These are phyloP conservation scores for Centrapalus pauciflorus DNA, from an alignment of 129 eudicot genomes.

Conservation along the genomic window DNA sequence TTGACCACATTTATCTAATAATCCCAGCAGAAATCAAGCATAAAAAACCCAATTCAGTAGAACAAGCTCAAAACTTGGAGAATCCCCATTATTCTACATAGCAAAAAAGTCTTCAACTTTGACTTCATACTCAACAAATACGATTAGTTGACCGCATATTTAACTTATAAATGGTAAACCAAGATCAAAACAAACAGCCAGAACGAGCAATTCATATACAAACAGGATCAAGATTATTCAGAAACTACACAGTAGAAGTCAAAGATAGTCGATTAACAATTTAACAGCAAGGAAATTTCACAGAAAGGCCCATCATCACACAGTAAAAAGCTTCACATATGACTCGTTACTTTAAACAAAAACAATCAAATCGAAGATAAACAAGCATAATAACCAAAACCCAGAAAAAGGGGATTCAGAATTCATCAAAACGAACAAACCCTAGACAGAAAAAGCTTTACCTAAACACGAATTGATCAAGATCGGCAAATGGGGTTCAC, in stretches of 20 bases:
- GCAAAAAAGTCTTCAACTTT: background rate
- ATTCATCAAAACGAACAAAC: constrained; percentile 2
- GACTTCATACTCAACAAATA: background rate
- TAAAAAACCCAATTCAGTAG: constrained; percentile 5
- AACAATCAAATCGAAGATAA: background rate
- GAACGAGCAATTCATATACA: background rate
- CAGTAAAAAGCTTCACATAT: background rate
- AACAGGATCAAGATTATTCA: background rate
- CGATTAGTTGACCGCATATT: background rate
- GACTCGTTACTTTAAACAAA: background rate
- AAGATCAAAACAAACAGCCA: background rate
- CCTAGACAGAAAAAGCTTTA: constrained; percentile 20
- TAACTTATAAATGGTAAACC: background rate
- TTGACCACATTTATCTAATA: background rate
- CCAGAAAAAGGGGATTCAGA: background rate
- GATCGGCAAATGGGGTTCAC: constrained; percentile 29
- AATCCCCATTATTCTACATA: background rate
- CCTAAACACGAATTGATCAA: constrained; percentile 26
- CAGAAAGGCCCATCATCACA: background rate
- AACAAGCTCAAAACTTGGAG: background rate
- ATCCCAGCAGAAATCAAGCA: background rate
- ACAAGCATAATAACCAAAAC: constrained; percentile 1
- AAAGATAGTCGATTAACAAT: background rate
- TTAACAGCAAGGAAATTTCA: background rate
- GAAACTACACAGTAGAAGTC: background rate